Base-by-base conservation (phyloP, 371 early-diverging fungal genomes). In the Mortierella sp. region DNA sequence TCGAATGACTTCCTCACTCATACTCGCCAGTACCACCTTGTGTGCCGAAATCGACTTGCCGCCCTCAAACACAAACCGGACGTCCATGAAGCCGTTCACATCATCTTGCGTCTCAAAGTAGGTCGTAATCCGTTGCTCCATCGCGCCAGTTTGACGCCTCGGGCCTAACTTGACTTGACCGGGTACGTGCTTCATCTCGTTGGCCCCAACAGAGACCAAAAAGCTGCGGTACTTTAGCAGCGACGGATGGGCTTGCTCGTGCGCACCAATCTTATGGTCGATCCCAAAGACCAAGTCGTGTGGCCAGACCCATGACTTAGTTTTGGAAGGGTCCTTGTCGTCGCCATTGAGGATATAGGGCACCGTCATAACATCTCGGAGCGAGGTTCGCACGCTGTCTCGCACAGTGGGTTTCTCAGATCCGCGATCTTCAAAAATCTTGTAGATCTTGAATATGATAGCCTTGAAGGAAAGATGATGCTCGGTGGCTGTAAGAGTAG, bases 21-120 rank as follows among this genome's bases (percentile, higher is more conserved):
- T 24, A 34, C 52, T 31, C 28, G 52, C 73, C 5, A 73, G 24
- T 3, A 73, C 54, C 31, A 73, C 38, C 52, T 73, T 73, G 38
- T 73, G 73, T 24, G 73, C 73, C 48, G 34, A 38, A 14, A 73
- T 73, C 31, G 48, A 48, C 54, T 38, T 48, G 48, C 34, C 38
- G 0, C 11, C 38, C 19, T 65, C 42, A 24, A 73, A 73, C 13
- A 6, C 1, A 28, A 73, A 73, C 34, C 38, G 31, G 19, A 73
- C 73, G 21, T 73, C 73, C 73, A 73, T 73, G 54, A 73, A 73
- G 6, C 73, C 73, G 28, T 47, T 31, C 31, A 10, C 19, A 7
- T 52, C n/a, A 11, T 73, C 73, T 34, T 73, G 73, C 3, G 73
- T 47, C 73, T 73, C 52, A 13, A 73, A 73, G n/a, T 34, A 13